A percentile compares a stretch with the other conserved stretches of the same genome.
These are phyloP conservation scores for Tolypocladium pustulatum DNA, from an alignment of 2,329 filamentous ascomycete species.

Conservation along the genomic window DNA sequence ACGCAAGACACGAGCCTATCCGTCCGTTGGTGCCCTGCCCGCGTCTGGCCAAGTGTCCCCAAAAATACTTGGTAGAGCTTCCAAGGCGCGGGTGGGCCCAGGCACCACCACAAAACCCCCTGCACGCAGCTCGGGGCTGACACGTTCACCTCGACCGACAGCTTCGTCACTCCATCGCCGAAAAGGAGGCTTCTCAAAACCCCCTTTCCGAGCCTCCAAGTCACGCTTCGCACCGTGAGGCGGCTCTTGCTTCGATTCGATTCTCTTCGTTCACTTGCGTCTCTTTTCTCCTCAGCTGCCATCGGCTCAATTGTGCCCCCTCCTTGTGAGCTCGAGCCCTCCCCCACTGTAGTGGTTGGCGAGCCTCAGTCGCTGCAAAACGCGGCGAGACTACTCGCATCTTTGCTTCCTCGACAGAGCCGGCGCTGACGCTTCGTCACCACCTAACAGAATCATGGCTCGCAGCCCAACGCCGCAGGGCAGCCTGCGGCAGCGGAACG, in stretches of 20 bases:
- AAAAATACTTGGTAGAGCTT: not conserved
- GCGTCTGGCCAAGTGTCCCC: not conserved
- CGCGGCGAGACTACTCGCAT: not conserved
- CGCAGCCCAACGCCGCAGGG: conserved; percentile 42
- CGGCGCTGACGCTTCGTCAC: conserved; percentile 9
- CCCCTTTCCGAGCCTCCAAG: not conserved
- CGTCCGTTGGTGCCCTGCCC: not conserved
- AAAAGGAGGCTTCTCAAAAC: conserved; percentile 1
- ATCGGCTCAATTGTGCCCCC: not conserved
- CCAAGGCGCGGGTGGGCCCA: not conserved
- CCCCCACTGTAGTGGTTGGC: not conserved
- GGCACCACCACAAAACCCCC: not conserved
- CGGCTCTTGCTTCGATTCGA: not conserved
- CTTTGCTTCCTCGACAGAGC: not conserved
- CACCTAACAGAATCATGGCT: conserved; percentile 28
- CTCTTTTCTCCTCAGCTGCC: not conserved
- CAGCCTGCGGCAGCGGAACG: conserved; percentile 49
- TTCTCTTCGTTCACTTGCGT: not conserved
- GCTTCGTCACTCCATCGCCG: conserved; percentile 3
- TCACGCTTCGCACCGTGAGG: not conserved
- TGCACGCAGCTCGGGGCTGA: not conserved
- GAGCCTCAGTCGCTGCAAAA: not conserved
- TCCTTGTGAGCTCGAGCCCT: not conserved
- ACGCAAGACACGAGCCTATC: not conserved
- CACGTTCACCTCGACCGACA: not conserved